Base-by-base conservation (phyloP, 306 rosid genomes). In the Vigna radiata region DNA sequence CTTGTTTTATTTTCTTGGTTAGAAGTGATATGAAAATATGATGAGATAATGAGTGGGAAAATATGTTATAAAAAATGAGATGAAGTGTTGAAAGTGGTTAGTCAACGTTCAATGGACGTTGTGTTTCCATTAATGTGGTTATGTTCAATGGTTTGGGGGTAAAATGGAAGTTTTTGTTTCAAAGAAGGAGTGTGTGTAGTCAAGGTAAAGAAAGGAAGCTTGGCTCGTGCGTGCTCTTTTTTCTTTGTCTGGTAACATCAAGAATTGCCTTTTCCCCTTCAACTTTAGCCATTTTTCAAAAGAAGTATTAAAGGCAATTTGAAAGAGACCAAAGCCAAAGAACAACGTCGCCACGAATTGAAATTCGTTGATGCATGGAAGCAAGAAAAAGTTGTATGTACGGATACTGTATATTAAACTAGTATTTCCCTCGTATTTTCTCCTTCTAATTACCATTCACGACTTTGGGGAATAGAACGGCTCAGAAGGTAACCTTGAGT, bases 161-260 rank as follows among this genome's bases (percentile, higher is more conserved):
- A 47, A 68, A 77, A 21, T 15, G 8, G 80, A 73, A 82, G 81
- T 50, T 84, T 78, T 81, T 68, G 73, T 69, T 77, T 72, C 72
- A 72, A 83, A 88, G 67, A 54, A 49, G 86, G 78, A 82, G 87
- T 86, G 87, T 65, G 25, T 7, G n/a, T 75, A 82, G 89, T 87
- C 93, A 86, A 81, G 84, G 86, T 75, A 70, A 88, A 73, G 48
- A 85, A 87, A 77, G 81, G 84, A 85, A 87, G 82, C 89, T 74
- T 37, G 12, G 69, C 58, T 47, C 63, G 69, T 46, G 63, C 49
- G 76, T 69, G 17, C 64, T n/a, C 59, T 49, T 47, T 70, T 77
- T 81, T 53, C 58, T 76, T 29, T 46, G 86, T 83, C 86, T 73
- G 85, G 87, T 46, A 70, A 60, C 65, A 65, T 76, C 59, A 52